A percentile compares a stretch with the other conserved stretches of the same genome.
Conservation (phyloP, 257 asterid species). For the Plantago ovata region DNA sequence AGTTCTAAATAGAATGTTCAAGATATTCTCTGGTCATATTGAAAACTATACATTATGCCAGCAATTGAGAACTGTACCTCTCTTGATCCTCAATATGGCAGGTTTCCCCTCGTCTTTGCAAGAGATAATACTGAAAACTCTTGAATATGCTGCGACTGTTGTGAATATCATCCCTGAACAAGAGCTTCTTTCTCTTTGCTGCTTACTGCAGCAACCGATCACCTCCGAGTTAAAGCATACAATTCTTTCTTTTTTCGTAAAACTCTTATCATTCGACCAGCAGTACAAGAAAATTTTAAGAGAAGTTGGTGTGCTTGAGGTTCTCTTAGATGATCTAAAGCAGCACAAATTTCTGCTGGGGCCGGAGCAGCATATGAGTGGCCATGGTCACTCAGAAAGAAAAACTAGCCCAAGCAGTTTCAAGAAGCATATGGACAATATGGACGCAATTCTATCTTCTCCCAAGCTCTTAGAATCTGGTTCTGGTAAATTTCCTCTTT, state of each 20-base stretch:
- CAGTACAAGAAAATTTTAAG: slow-evolving; percentile 93
- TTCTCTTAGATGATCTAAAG: slow-evolving; percentile 90
- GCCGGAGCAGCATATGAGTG: slow-evolving; percentile 54
- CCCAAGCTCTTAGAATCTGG: slow-evolving; percentile 85
- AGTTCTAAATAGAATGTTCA: slow-evolving; percentile 89
- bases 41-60: slow-evolving; percentile 93
- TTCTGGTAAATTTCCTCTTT: slow-evolving; percentile 72
- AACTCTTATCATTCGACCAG: slow-evolving; percentile 92
- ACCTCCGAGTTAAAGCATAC: slow-evolving; percentile 75
- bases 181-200: slow-evolving; percentile 95
- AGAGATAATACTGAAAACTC: slow-evolving; percentile 93
- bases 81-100: slow-evolving; percentile 92
- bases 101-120: slow-evolving; percentile 80
- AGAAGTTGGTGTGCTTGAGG: slow-evolving; percentile 97
- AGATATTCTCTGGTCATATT: slow-evolving; percentile 90
- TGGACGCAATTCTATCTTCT: slow-evolving; percentile 88
- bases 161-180: slow-evolving; percentile 95
- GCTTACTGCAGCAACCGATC: slow-evolving; percentile 90
- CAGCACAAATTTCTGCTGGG: slow-evolving; percentile 77
- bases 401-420: slow-evolving; percentile 74
- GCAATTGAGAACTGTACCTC: slow-evolving; percentile 92
- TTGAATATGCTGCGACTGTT: slow-evolving; percentile 93
- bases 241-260: slow-evolving; percentile 83
- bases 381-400: slow-evolving; percentile 50
- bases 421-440: slow-evolving; percentile 72